A percentile compares a stretch with the other conserved stretches of the same genome.
These are phyloP conservation scores for Aspergillus homomorphus DNA, from an alignment of 495 filamentous ascomycete species.

Conservation along the genomic window DNA sequence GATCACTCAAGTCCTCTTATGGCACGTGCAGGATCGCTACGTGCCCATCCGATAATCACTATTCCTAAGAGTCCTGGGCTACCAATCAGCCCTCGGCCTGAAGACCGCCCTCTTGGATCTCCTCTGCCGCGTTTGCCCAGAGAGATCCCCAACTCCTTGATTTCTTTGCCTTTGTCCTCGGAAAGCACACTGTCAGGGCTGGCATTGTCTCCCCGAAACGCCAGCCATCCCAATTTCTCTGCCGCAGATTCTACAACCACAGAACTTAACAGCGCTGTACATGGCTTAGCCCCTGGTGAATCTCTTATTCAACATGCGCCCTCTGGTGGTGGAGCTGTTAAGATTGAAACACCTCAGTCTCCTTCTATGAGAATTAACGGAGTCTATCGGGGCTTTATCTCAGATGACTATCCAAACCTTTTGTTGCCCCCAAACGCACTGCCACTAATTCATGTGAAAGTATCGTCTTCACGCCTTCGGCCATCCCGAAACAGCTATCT, in stretches of 20 bases:
- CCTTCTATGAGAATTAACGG: constrained; percentile 18
- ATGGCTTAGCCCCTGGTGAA: constrained; percentile 10
- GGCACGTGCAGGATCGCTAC: constrained; percentile 18
- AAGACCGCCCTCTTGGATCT: constrained; percentile 66
- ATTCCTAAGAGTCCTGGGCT: constrained; percentile 81
- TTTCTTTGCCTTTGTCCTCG: constrained; percentile 68
- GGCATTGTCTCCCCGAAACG: constrained; percentile 71
- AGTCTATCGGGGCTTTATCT: constrained; percentile 68
- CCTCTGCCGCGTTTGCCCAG: constrained; percentile 65
- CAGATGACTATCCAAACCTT: constrained; percentile 79
- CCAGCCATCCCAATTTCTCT: constrained; percentile 62
- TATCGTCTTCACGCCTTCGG: constrained; percentile 88
- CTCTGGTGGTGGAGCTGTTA: constrained; percentile 41
- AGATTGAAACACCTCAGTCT: constrained; percentile 35
- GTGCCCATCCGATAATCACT: constrained; percentile 40
- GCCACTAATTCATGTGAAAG: constrained; percentile 75
- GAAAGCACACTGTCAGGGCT: constrained; percentile 52
- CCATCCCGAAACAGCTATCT: constrained; percentile 84
- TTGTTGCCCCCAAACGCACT: constrained; percentile 89
- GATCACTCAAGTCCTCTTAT: constrained; percentile 34
- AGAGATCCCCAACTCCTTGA: constrained; percentile 42
- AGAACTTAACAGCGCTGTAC: constrained; percentile 10
- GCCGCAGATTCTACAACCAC: constrained; percentile 22
- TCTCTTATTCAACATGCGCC: constrained; percentile 27
- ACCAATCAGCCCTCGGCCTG: constrained; percentile 85